Percentiles rank a stretch among this genome's conserved stretches.
Evolutionary conservation across 768 basidiomycete species (phyloP).

Genomic region (Trametes meyenii): DNA sequence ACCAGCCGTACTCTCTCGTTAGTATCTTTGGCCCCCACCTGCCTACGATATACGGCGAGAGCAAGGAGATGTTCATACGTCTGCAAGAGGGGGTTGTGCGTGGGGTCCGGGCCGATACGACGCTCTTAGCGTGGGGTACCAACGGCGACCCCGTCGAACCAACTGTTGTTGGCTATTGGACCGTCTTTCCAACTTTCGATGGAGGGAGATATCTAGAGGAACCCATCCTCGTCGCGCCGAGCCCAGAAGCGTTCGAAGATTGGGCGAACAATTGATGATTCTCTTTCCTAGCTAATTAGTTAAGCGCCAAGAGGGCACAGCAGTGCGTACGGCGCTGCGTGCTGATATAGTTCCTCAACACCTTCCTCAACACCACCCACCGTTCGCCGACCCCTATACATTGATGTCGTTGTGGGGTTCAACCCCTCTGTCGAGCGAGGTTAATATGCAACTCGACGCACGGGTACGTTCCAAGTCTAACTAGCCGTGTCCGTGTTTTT

Average conservation of each 20-base stretch:
- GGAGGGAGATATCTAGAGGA: background rate
- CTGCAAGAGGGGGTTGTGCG: conserved; percentile 2
- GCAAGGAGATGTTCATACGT: background rate
- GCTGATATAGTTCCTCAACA: background rate
- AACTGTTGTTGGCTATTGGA: background rate
- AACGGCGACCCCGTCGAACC: background rate
- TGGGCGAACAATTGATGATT: background rate
- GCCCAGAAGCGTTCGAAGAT: background rate
- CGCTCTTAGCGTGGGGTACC: background rate
- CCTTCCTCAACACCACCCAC: background rate
- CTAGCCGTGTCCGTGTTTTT: background rate
- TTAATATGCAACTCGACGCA: background rate
- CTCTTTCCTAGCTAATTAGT: background rate
- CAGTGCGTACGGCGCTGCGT: background rate
- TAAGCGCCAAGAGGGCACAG: too few relatives aligned
- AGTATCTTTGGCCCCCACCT: background rate
- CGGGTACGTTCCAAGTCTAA: background rate
- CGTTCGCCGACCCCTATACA: background rate
- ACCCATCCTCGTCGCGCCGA: background rate
- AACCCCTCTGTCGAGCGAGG: background rate
- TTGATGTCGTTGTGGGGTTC: background rate
- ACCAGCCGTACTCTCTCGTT: background rate
- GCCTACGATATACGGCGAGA: background rate
- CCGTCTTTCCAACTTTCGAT: background rate
- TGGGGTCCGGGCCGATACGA: background rate